phyloP scores from a whole-genome alignment of 441 rosid genomes.

The Adansonia gregorii region DNA sequence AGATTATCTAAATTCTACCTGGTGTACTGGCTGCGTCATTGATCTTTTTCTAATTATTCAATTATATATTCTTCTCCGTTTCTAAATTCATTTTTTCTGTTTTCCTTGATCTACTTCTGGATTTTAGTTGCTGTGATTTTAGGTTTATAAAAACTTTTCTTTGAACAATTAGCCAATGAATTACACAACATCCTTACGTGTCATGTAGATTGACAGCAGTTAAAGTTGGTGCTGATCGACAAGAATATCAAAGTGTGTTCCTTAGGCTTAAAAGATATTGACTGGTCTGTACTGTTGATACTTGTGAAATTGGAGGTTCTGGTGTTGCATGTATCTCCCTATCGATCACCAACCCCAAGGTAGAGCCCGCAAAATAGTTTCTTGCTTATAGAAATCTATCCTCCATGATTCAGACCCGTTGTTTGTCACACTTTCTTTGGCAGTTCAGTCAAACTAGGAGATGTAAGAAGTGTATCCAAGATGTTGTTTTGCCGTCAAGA shows the following conservation, averaged over 20 bases:
- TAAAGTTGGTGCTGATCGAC: background rate
- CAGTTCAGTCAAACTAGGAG: constrained; percentile 1
- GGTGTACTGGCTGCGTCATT: background rate
- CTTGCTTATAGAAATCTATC: background rate
- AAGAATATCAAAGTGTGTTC: background rate
- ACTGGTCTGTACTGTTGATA: background rate
- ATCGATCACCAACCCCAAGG: constrained; percentile 6
- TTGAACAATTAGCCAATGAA: background rate
- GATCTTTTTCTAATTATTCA: background rate
- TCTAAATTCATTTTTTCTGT: background rate
- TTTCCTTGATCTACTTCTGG: background rate
- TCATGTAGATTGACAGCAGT: background rate
- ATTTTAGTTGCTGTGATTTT: background rate
- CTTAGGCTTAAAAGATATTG: constrained; percentile 13
- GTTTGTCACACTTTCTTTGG: background rate
- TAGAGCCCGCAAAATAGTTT: background rate
- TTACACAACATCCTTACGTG: background rate
- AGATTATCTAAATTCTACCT: background rate
- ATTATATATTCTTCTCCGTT: background rate
- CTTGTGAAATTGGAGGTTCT: constrained; percentile 1
- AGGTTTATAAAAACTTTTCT: constrained; percentile 12
- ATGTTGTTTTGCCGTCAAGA: background rate
- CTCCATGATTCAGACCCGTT: background rate
- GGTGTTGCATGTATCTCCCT: constrained; percentile 3
- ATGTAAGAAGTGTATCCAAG: background rate